Base-by-base conservation (phyloP, 2,329 filamentous ascomycete genomes). In the Exophiala alcalophila region DNA sequence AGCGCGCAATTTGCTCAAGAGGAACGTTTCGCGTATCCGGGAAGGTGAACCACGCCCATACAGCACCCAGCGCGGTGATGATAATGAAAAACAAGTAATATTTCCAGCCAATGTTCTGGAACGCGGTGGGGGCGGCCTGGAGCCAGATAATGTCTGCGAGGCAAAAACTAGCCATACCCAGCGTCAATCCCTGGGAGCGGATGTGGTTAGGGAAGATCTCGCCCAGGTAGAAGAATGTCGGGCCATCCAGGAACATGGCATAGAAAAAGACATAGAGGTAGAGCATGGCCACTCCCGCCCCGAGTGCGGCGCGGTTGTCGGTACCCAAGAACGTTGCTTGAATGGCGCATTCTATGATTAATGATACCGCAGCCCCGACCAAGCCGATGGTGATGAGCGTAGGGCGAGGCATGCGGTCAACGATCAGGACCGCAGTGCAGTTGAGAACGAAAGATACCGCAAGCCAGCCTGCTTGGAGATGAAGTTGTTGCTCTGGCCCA, bases 261-360 rank as follows among this genome's bases (percentile, higher is more conserved):
- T 64, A 69, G 53, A 61, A 68, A 37, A 62, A 50, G 23, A 63
- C 61, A 36, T 59, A 65, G 45, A 65, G 57, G 53, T 63, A 67
- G 28, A 64, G 54, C 52, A 67, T 65, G 42, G 67, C 65, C 0
- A 67, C 59, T 4, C 59, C 61, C 3, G 60, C 64, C n/a, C 57
- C 54, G 8, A 62, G 56, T 2, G 59, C 53, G 3, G 40, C 49
- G 19, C 37, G 21, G 39, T 66, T 64, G 15, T 49, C 51, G 2
- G 59, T 62, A 9, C 57, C 56, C 1, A 63, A 56, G 39, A 53
- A 66, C 6, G 43, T 26, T 2, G 64, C 64, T 12, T 58, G 54
- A 31, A 67, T 50, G n/a, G 61, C 61, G 30, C 62, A 61, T 28
- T 66, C 56, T 32, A 63, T 63, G 10, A 62, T 65, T 1, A 67